Evolutionary conservation across 306 rosid species (phyloP), one percentile per base, ranked within the genome.

Genomic region (Cicer bijugum): DNA sequence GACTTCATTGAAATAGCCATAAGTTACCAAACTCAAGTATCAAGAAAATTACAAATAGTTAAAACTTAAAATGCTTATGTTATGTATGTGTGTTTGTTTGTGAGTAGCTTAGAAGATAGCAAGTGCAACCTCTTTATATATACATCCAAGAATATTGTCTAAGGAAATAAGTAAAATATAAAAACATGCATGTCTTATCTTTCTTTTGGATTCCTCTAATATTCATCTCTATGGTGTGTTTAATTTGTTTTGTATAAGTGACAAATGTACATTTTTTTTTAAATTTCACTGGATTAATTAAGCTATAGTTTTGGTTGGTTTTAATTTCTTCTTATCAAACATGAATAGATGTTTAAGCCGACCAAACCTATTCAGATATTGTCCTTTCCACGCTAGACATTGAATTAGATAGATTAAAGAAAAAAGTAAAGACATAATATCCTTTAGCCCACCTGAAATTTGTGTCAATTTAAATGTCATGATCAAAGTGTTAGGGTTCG

Each of bases 1-100:
- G 79, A 45, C 62, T 66, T 52, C 70, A 55, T 60, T 62, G 81
- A 78, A 61, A 74, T 57, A 40, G 80, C 67, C 82, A 84, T 84
- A 44, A 12, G 39, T 28, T 57, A 70, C 17, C 62, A 7, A 58
- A 72, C 80, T 60, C 44, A 57, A 74, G 19, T 52, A 19, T 9
- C 71, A 58, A 50, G 16, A 67, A 67, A 37, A 52, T 6, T 6
- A 12, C 50, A 17, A 73, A 51, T 33, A 47, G 14, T 57, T 72
- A 6, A 59, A 33, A 28, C 35, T 3, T 28, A 38, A 81, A 66
- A 51, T 55, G 69, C 1, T 60, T 61, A 2, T 47, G 9, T 6
- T 0, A 10, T n/a, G 14, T 12, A 16, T 14, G 17, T 53, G 14
- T 33, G 23, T 12, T 37, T 33, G 17, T 63, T 9, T 57, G 78